phyloP scores from a whole-genome alignment of 148 eudicot genomes.

The Rhododendron ovatum region DNA sequence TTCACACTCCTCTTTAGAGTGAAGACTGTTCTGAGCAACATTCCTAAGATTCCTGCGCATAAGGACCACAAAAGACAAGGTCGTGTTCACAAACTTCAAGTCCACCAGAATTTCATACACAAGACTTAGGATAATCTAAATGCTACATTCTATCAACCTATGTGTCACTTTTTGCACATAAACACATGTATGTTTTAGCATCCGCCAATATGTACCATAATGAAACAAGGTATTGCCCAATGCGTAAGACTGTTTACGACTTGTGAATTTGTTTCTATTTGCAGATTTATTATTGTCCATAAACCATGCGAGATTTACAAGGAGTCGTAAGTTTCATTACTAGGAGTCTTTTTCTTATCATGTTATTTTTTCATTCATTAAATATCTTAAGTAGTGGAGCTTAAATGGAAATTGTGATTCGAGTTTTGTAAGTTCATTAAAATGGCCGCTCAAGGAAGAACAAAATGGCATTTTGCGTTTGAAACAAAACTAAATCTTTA shows the following conservation, averaged over 20 bases:
- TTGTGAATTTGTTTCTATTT: not conserved
- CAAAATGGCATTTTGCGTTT: too few species aligned
- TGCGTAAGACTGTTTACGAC: not conserved
- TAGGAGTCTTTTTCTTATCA: too few species aligned
- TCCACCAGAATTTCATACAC: not conserved
- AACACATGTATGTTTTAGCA: not conserved
- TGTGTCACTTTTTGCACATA: not conserved
- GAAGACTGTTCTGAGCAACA: constrained; percentile 16
- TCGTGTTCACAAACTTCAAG: not conserved
- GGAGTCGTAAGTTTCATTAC: too few species aligned
- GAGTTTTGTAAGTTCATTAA: too few species aligned
- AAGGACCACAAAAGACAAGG: not conserved
- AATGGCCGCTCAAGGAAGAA: too few species aligned
- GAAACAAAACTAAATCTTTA: too few species aligned
- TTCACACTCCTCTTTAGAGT: constrained; percentile 23
- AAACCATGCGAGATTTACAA: too few species aligned
- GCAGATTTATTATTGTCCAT: not conserved
- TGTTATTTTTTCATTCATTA: too few species aligned
- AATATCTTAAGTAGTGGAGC: too few species aligned
- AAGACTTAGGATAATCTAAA: not conserved
- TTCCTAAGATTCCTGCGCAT: constrained; percentile 14
- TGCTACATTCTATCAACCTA: not conserved
- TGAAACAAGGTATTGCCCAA: not conserved
- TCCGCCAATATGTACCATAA: not conserved
- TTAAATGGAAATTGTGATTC: too few species aligned